Percentiles rank a stretch among this genome's conserved stretches.
These are phyloP conservation scores for Arxiozyma telluris DNA, from an alignment of 1,139 yeast species.

Conservation along the genomic window DNA sequence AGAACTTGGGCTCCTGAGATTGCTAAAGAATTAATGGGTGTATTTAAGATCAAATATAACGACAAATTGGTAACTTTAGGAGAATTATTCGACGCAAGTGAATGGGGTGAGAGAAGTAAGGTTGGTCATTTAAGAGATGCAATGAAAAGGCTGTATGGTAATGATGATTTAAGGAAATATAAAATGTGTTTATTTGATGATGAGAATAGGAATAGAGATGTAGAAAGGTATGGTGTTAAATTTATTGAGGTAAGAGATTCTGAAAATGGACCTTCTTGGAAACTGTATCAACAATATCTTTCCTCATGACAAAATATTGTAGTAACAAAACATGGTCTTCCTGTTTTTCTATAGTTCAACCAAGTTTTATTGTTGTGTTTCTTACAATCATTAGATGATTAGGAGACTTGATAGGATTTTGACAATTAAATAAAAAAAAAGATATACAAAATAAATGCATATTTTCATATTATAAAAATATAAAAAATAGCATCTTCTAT, in stretches of 20 bases:
- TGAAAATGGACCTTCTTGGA: constrained; percentile 29
- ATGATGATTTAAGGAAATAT: constrained; percentile 29
- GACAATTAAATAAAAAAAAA: too few species aligned
- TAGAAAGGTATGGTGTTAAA: constrained; percentile 42
- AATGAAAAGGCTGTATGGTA: constrained; percentile 37
- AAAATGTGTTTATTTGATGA: constrained; percentile 50
- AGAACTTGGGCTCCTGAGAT: constrained; percentile 52
- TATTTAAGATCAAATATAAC: constrained; percentile 36
- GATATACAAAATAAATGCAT: too few species aligned
- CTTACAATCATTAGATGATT: too few species aligned
- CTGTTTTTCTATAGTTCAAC: neutral
- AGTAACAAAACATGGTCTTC: neutral
- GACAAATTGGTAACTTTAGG: constrained; percentile 20
- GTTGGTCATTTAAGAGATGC: constrained; percentile 39
- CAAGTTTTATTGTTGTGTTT: neutral
- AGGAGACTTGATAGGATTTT: too few species aligned
- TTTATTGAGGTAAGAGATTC: constrained; percentile 34
- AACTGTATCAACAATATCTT: constrained; percentile 24
- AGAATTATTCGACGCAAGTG: constrained; percentile 38
- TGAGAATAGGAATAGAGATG: constrained; percentile 50
- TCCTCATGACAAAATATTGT: neutral
- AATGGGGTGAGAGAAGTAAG: constrained; percentile 58
- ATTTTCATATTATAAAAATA: too few species aligned
- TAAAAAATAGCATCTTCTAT: too few species aligned
- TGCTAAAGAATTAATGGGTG: constrained; percentile 42